These are phyloP conservation scores for Gossypium mustelinum DNA, from an alignment of 345 rosid genomes.

Conservation along the genomic window DNA sequence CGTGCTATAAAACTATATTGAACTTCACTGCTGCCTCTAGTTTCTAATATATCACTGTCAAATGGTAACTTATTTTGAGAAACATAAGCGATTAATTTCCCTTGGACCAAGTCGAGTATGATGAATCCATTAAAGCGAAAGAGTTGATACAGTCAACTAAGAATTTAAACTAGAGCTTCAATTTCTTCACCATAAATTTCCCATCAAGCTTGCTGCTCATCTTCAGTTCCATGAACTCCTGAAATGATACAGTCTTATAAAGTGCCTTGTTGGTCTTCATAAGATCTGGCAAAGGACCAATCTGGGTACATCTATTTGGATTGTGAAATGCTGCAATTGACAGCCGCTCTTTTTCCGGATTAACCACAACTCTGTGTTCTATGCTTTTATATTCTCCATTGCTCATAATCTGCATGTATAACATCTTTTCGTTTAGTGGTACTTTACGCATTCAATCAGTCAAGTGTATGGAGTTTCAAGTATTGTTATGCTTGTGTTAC, in stretches of 20 bases:
- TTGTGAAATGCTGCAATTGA: constrained; percentile 23
- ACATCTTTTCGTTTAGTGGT: not conserved
- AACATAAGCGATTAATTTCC: not conserved
- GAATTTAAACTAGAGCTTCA: constrained; percentile 20
- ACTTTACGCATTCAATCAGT: not conserved
- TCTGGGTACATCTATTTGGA: constrained; percentile 18
- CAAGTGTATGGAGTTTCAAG: not conserved
- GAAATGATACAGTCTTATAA: constrained; percentile 21
- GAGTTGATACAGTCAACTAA: not conserved
- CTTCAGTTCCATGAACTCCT: constrained; percentile 17
- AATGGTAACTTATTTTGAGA: not conserved
- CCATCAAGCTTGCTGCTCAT: constrained; percentile 34
- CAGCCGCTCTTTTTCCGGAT: constrained; percentile 11
- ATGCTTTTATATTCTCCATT: constrained; percentile 17
- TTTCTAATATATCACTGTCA: too few relatives aligned
- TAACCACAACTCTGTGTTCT: constrained; percentile 17
- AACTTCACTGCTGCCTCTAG: too few relatives aligned
- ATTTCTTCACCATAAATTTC: constrained; percentile 20
- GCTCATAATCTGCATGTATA: constrained; percentile 9
- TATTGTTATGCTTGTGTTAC: constrained; percentile 17
- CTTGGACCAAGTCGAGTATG: not conserved
- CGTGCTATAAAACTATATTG: too few relatives aligned
- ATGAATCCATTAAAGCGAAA: not conserved
- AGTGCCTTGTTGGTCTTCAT: not conserved
- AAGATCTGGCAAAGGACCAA: constrained; percentile 34